Evolutionary conservation across 176 grass and related monocot genomes (phyloP).

Genomic region (Carex littledalei): DNA sequence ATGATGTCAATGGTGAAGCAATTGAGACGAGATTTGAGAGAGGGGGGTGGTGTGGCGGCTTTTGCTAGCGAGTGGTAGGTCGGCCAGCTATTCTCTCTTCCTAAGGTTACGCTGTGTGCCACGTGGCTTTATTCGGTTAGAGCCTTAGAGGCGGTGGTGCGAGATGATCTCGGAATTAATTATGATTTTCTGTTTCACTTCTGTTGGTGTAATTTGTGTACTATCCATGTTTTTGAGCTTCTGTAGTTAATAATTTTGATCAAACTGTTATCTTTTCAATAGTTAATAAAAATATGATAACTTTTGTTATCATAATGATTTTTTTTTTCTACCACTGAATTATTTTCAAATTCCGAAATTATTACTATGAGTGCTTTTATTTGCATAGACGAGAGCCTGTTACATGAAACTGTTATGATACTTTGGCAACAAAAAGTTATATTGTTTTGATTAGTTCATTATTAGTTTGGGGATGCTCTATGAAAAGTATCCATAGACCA

Average conservation of each 20-base stretch:
- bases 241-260: not conserved
- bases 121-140: slow-evolving; percentile 15
- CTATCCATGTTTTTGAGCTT: not conserved
- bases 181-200: not conserved
- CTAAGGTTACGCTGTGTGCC: slow-evolving; percentile 2
- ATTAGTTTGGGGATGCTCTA: not conserved
- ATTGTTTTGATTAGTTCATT: not conserved
- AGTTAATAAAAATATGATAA: not conserved
- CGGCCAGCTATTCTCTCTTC: slow-evolving; percentile 8
- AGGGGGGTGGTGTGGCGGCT: not conserved
- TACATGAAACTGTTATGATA: not conserved
- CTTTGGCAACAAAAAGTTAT: not conserved
- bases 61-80: not conserved
- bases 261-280: not conserved
- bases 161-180: not conserved
- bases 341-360: too few relatives aligned
- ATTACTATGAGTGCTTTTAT: not conserved
- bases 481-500: not conserved
- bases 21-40: not conserved
- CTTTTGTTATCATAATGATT: too few relatives aligned
- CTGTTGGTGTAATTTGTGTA: not conserved
- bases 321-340: too few relatives aligned
- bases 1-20: not conserved
- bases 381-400: not conserved
- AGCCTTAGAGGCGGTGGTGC: not conserved